Percentiles rank a stretch among this genome's conserved stretches.
phyloP scores from a whole-genome alignment of 2,329 filamentous ascomycete genomes.

The Neurospora sp. region DNA sequence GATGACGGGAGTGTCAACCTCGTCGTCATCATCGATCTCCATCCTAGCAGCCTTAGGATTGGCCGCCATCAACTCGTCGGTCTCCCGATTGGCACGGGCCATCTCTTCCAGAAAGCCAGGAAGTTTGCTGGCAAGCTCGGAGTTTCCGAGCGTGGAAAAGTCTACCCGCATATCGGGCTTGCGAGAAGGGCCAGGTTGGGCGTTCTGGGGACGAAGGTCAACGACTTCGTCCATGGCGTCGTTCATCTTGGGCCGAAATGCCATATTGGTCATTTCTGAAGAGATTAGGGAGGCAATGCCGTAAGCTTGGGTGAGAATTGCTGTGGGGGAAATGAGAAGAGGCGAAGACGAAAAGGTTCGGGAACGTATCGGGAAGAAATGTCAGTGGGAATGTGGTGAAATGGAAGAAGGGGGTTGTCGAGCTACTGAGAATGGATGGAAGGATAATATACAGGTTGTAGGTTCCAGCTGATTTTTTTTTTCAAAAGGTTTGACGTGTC shows the following conservation, averaged over 20 bases:
- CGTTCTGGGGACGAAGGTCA: slow-evolving; percentile 8
- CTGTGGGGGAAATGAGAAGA: background rate
- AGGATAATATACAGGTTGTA: background rate
- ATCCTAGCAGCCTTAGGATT: slow-evolving; percentile 9
- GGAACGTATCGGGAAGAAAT: background rate
- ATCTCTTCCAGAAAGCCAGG: slow-evolving; percentile 20
- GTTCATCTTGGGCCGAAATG: slow-evolving; percentile 6
- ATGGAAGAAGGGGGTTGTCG: background rate
- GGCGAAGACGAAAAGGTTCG: background rate
- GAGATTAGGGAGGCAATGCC: background rate
- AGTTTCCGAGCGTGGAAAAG: slow-evolving; percentile 11
- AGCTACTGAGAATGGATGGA: background rate
- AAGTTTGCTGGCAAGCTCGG: slow-evolving; percentile 12
- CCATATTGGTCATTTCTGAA: background rate
- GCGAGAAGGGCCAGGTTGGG: background rate
- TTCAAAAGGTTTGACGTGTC: background rate
- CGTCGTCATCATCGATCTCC: slow-evolving; percentile 16
- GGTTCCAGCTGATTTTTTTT: background rate
- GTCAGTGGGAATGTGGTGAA: background rate
- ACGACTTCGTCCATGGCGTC: slow-evolving; percentile 16
- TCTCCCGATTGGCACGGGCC: slow-evolving; percentile 13
- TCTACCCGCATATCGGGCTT: slow-evolving; percentile 18
- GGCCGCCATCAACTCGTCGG: slow-evolving; percentile 10
- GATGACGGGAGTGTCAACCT: slow-evolving; percentile 12
- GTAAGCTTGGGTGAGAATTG: background rate